phyloP scores from a whole-genome alignment of 169 alveolate genomes.

The Eimeria tenella region DNA sequence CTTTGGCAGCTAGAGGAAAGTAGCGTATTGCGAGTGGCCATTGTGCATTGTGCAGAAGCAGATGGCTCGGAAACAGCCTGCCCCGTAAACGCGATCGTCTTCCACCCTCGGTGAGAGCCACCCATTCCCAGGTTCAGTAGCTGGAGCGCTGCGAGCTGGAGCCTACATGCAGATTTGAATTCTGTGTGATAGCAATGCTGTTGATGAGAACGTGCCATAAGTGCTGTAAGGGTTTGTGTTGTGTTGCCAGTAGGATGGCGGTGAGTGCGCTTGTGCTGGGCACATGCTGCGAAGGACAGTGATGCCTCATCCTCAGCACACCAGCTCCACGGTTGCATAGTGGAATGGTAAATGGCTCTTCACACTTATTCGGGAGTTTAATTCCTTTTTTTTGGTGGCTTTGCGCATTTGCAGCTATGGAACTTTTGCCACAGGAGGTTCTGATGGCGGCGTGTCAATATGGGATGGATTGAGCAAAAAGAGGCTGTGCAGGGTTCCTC shows the following conservation, averaged over 20 bases:
- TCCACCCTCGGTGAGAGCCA: constrained; percentile 88
- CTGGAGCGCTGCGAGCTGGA: background rate
- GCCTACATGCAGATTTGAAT: background rate
- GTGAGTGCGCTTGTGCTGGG: background rate
- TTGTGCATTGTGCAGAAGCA: constrained; percentile 66
- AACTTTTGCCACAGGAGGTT: constrained; percentile 96
- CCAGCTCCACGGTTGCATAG: too few species aligned
- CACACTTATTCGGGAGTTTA: too few species aligned
- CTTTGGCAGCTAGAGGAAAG: background rate
- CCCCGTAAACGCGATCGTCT: constrained; percentile 93
- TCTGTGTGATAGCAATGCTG: background rate
- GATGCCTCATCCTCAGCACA: too few species aligned
- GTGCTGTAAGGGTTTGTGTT: background rate
- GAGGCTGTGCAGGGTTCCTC: constrained; percentile 89
- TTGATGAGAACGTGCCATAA: background rate
- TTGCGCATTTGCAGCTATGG: constrained; percentile 80
- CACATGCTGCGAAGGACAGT: too few species aligned
- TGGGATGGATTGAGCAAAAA: constrained; percentile 95
- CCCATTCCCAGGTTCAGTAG: background rate
- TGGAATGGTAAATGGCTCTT: too few species aligned
- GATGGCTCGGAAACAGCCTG: constrained; percentile 87
- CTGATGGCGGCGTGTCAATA: constrained; percentile 94
- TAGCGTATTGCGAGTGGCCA: background rate
- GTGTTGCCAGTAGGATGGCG: background rate
- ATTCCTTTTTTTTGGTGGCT: background rate